Evolutionary conservation across 805 yeast genomes (phyloP), one percentile per base, ranked within the genome.

Genomic region (Saturnispora bothae): DNA sequence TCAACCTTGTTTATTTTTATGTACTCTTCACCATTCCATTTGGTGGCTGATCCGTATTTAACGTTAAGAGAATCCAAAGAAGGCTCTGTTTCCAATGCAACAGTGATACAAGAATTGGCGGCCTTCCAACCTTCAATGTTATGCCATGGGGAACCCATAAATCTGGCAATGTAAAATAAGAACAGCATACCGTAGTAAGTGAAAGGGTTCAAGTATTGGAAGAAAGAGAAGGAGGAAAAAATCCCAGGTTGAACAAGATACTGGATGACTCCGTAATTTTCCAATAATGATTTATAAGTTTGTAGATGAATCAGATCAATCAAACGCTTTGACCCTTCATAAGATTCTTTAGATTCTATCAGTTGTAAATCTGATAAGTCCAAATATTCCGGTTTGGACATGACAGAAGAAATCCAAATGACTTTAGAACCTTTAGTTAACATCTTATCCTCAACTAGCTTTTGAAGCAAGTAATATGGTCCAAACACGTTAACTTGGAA

Each of bases 401-500:
- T 83, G 30, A 83, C 62, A 32, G 94, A 80, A 3, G 94, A 78
- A 28, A 92, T 75, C 96, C 96, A 88, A 20, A 86, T 64, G 28
- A 86, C 64, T 40, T 71, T 69, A 1, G 92, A 62, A 0, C 56
- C 51, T 19, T 51, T 48, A 3, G 60, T 54, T 8, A 59, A 46
- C n/a, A 88, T 59, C 27, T 74, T 59, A 28, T 20, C 28, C 3
- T 73, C 73, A 28, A 66, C 56, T 16, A 89, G 60, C 45, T 72
- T 76, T 48, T 81, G 83, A 38, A 88, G 67, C 38, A 92, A 62
- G 57, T 78, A 92, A 62, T 83, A 88, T 2, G 97, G 97, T 0
- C 95, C 95, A 61, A 92, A 84, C n/a, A 89, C 95, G 54, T 92
- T 92, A 4, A 92, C 94, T 59, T 92, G 95, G 63, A 89, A 92